Percentiles rank a stretch among this genome's conserved stretches.
phyloP scores from a whole-genome alignment of 106 monocot genomes.

The Triglochin maritima region DNA sequence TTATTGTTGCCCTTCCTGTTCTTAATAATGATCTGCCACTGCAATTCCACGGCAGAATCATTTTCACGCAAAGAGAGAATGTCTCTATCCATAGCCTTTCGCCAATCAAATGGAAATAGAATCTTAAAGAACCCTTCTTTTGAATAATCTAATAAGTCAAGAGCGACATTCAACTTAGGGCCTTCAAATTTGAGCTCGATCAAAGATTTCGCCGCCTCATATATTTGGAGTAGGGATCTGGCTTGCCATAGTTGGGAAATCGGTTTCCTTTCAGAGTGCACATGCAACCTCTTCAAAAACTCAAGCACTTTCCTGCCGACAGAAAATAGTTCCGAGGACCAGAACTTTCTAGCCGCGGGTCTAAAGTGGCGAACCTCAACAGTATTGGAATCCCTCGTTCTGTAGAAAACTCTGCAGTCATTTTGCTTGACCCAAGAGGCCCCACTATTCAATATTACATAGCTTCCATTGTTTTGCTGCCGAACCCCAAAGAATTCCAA shows the following conservation, averaged over 20 bases:
- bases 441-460: too few species aligned
- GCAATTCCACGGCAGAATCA: conserved; percentile 5
- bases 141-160: not conserved
- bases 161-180: not conserved
- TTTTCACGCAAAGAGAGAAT: conserved; percentile 14
- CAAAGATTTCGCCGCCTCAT: conserved; percentile 26
- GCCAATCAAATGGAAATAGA: conserved; percentile 22
- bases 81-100: not conserved
- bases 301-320: conserved; percentile 16
- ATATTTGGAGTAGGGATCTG: conserved; percentile 11
- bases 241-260: conserved; percentile 3
- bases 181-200: conserved; percentile 1
- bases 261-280: not conserved
- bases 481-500: too few species aligned
- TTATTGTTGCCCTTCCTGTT: conserved; percentile 4
- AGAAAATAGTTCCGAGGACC: too few species aligned
- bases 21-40: not conserved
- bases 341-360: too few species aligned
- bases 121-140: conserved; percentile 12
- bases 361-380: too few species aligned
- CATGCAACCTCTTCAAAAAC: conserved; percentile 11
- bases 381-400: too few species aligned
- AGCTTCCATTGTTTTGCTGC: too few species aligned
- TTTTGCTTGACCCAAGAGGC: too few species aligned
- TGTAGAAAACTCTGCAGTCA: too few species aligned